Percentiles rank a stretch among this genome's conserved stretches.
Evolutionary conservation across 441 rosid genomes (phyloP).

Genomic region (Pelargonium myrrhifolium): DNA sequence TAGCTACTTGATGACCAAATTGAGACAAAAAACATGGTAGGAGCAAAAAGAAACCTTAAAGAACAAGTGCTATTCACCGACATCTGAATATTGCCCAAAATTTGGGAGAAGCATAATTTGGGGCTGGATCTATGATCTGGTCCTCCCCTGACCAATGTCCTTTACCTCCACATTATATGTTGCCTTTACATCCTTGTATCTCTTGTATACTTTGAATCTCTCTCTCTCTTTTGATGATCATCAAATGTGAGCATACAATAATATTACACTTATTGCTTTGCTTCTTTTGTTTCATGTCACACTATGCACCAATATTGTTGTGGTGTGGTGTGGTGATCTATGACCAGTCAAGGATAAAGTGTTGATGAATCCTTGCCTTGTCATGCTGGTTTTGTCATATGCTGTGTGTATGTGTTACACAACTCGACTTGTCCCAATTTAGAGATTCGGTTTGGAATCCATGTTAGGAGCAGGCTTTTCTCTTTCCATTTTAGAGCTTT

Average conservation of each 20-base stretch:
- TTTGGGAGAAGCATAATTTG: background rate
- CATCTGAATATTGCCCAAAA: too few relatives aligned
- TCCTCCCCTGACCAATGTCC: background rate
- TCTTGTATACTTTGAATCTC: background rate
- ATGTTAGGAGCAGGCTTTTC: too few relatives aligned
- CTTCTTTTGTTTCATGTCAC: background rate
- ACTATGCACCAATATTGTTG: background rate
- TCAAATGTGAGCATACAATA: background rate
- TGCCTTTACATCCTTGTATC: background rate
- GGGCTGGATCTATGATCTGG: constrained; percentile 1
- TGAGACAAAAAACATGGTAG: too few relatives aligned
- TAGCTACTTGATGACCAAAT: too few relatives aligned
- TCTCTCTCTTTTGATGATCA: too few relatives aligned
- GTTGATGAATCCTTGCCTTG: background rate
- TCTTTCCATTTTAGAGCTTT: too few relatives aligned
- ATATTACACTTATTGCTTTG: background rate
- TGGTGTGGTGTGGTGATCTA: background rate
- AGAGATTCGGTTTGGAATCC: too few relatives aligned
- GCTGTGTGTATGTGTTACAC: too few relatives aligned
- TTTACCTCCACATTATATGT: background rate
- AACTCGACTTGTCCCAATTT: too few relatives aligned
- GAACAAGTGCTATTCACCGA: too few relatives aligned
- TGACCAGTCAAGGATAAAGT: background rate
- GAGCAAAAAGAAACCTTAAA: too few relatives aligned
- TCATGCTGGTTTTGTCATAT: background rate